These are phyloP conservation scores for Chytriomyces sp. DNA, from an alignment of 192 early-diverging fungal species.

Conservation along the genomic window DNA sequence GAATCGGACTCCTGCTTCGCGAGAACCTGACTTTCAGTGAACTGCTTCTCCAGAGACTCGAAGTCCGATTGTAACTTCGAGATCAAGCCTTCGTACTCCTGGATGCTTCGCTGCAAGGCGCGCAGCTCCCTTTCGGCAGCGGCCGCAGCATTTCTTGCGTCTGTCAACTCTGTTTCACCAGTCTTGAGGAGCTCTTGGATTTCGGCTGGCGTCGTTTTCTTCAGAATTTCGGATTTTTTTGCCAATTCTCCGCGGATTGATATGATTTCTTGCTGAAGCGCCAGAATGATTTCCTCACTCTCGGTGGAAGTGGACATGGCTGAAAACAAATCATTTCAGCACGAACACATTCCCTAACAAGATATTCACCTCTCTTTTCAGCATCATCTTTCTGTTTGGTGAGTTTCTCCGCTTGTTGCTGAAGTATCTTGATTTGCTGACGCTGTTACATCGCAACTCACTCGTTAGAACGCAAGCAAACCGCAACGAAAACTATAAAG, in stretches of 20 bases:
- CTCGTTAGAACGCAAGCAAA: not conserved
- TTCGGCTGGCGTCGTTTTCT: slow-evolving; percentile 16
- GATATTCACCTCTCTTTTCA: slow-evolving; percentile 17
- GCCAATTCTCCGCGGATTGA: slow-evolving; percentile 23
- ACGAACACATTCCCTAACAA: not conserved
- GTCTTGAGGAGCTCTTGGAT: slow-evolving; percentile 27
- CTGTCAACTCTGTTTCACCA: slow-evolving; percentile 15
- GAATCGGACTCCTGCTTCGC: not conserved
- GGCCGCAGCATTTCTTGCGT: slow-evolving; percentile 12
- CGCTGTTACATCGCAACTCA: no score
- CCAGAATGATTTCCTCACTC: slow-evolving; percentile 28
- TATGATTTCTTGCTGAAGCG: slow-evolving; percentile 29
- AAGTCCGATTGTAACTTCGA: slow-evolving; percentile 13
- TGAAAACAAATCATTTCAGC: not conserved
- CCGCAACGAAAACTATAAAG: not conserved
- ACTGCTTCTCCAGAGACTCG: slow-evolving; percentile 6
- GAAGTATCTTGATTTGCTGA: slow-evolving; percentile 32
- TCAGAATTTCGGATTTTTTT: slow-evolving; percentile 24
- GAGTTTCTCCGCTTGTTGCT: slow-evolving; percentile 22
- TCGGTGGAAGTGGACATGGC: slow-evolving; percentile 24
- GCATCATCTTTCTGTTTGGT: slow-evolving; percentile 24
- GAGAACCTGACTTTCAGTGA: not conserved
- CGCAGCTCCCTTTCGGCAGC: slow-evolving; percentile 27
- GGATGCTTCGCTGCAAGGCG: slow-evolving; percentile 8
- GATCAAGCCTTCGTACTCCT: slow-evolving; percentile 18